Percentiles rank a stretch among this genome's conserved stretches.
Conservation (phyloP, 2,329 filamentous ascomycete species). For the Botrytis sinoallii region DNA sequence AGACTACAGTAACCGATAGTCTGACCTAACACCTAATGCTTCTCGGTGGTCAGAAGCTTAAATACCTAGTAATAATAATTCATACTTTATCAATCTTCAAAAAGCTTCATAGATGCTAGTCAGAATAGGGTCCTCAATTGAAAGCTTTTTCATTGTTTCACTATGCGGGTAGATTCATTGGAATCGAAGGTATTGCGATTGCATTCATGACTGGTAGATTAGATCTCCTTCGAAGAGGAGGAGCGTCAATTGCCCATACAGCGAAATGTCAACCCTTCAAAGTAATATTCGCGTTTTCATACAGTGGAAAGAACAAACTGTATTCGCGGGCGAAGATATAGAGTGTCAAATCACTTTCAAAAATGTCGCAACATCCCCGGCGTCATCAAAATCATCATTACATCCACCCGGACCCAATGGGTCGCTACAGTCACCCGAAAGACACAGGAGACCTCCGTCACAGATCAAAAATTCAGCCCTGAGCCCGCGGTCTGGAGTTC, state of each 20-base stretch:
- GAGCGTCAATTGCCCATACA: conserved; percentile 26
- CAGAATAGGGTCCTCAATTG: conserved; percentile 18
- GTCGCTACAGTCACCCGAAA: conserved; percentile 29
- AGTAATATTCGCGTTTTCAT: conserved; percentile 93
- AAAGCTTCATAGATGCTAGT: conserved; percentile 9
- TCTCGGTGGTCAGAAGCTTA: background rate
- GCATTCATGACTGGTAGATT: conserved; percentile 37
- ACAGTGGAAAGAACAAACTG: conserved; percentile 87
- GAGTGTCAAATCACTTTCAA: conserved; percentile 96
- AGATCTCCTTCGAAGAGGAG: conserved; percentile 36
- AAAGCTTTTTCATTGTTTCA: conserved; percentile 22
- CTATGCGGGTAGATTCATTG: conserved; percentile 29
- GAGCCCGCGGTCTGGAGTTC: conserved; percentile 45
- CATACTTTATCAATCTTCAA: background rate
- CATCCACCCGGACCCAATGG: conserved; percentile 32
- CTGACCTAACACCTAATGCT: background rate
- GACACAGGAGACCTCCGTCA: conserved; percentile 35
- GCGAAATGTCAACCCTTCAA: conserved; percentile 43
- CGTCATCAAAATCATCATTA: conserved; percentile 28
- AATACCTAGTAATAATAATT: background rate
- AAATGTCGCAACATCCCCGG: conserved; percentile 55
- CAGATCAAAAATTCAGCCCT: conserved; percentile 44
- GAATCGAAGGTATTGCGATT: conserved; percentile 24
- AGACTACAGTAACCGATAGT: conserved; percentile 1
- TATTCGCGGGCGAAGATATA: conserved; percentile 95